phyloP scores from a whole-genome alignment of 1,284 basidiomycete species.

The Ustilago shanxiensis region DNA sequence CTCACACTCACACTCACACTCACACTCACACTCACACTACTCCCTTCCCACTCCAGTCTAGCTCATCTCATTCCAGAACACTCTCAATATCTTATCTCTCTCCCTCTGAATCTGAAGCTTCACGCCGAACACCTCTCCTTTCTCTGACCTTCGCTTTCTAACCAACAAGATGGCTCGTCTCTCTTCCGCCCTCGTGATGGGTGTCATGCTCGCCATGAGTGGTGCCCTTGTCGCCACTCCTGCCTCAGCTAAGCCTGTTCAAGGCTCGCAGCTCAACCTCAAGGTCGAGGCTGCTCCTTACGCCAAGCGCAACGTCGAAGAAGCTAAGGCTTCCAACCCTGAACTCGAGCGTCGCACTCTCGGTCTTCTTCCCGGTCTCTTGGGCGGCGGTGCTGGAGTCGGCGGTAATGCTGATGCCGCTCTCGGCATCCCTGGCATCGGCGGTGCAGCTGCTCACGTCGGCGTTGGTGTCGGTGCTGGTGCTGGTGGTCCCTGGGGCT shows the following conservation, averaged over 20 bases:
- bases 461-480: background rate
- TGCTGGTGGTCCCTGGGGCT: background rate
- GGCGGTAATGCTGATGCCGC: conserved; percentile 7
- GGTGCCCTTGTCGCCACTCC: conserved; percentile 11
- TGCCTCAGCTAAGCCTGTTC: conserved; percentile 9
- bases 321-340: background rate
- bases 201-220: conserved; percentile 36
- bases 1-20: conserved; percentile 20
- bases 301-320: background rate
- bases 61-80: background rate
- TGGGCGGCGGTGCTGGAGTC: background rate
- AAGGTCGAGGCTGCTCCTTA: background rate
- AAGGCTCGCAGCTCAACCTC: conserved; percentile 12
- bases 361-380: background rate
- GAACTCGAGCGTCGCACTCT: conserved; percentile 19
- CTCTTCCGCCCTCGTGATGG: conserved; percentile 22
- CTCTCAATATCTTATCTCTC: background rate
- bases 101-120: background rate
- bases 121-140: conserved; percentile 2
- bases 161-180: conserved; percentile 33
- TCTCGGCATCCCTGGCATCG: background rate
- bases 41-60: background rate
- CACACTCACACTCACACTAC: conserved; percentile 14
- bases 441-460: conserved; percentile 1
- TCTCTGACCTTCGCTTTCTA: background rate